Base-by-base conservation (phyloP, 139 green algal species). In the Tetraselmis striata region DNA sequence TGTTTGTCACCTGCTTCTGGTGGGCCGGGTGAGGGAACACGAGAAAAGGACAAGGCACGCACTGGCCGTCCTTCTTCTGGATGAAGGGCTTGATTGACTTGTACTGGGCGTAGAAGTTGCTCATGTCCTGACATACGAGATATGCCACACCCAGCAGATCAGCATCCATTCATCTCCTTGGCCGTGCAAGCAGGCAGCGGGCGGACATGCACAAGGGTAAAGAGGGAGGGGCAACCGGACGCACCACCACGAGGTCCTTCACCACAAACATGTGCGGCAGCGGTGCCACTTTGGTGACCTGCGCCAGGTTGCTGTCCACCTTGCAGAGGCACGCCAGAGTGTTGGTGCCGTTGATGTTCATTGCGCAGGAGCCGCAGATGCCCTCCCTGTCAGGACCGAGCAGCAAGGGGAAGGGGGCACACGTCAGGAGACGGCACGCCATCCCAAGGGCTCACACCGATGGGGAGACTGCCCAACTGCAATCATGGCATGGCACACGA, bases 251-350 rank as follows among this genome's bases (percentile, higher is more conserved):
- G 79, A 99, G 85, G 85, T 99, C 97, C 82, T 95, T 94, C 0
- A 99, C 87, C 22, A 99, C 96, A 87, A 97, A 98, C 97, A 99
- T 99, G 91, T 99, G 97, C 0, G 97, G 97, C 81, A 99, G 89
- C 1, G 97, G 97, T 1, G 96, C 94, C n/a, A 99, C 88, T 31
- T 93, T 95, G n/a, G 88, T 92, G 31, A 88, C 76, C 59, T 81
- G 87, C 29, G 31, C 25, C 1, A 76, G 28, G 28, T 89, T 74
- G 23, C 84, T 81, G 30, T 94, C 78, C 5, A 96, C 92, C 84
- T 97, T 98, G 81, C 88, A 95, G 32, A 99, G 91, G 90, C 97
- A 99, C 1, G 97, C 97, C 31, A 99, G 93, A 18, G 90, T 92
- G 90, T 99, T 99, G 23, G 87, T 93, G 32, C 97, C 97, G 82